Base-by-base conservation (phyloP, 1,284 basidiomycete genomes). In the Ustilago trichophora region DNA sequence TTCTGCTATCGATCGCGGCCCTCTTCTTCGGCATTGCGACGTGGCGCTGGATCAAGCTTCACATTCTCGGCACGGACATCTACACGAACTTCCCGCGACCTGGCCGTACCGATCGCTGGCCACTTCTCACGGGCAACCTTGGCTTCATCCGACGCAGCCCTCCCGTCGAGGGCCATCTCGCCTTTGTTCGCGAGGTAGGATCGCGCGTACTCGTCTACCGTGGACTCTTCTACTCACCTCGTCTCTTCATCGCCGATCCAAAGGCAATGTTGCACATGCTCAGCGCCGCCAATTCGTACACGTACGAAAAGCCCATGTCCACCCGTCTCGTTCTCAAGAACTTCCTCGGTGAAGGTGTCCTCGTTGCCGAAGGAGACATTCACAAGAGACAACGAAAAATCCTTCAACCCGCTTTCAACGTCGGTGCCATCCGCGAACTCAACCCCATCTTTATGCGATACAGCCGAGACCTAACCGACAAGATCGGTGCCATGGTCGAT, bases 331-430 rank as follows among this genome's bases (percentile, higher is more conserved):
- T 72, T 15, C 57, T 79, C 21, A 65, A 66, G 32, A 52, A 60
- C 31, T 45, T 73, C n/a, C 57, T 81, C n/a, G 79, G 79, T 4
- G 50, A 79, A 10, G 78, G 79, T 6, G 45, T 81, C 1, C 24
- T 81, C 10, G 69, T 72, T 6, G 68, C 63, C 0, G 79, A 81
- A 29, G 77, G 77, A 3, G 76, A 78, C 13, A 56, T 58, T 1
- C 79, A 81, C 34, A 63, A 62, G 31, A 47, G 76, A 8, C 78
- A 81, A 43, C 40, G 75, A 7, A 71, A 74, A 29, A 68, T 80
- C 36, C 27, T 80, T 15, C 68, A 75, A 25, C 79, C 79, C 1
- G 79, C 78, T 1, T 80, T 81, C 43, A 59, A 49, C 31, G 50
- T 63, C 3, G 57, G 65, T 1, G 62, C 75, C 5, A 69, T 81